These are phyloP conservation scores for Chrysoporthe austroafricana DNA, from an alignment of 2,329 filamentous ascomycete genomes.

Conservation along the genomic window DNA sequence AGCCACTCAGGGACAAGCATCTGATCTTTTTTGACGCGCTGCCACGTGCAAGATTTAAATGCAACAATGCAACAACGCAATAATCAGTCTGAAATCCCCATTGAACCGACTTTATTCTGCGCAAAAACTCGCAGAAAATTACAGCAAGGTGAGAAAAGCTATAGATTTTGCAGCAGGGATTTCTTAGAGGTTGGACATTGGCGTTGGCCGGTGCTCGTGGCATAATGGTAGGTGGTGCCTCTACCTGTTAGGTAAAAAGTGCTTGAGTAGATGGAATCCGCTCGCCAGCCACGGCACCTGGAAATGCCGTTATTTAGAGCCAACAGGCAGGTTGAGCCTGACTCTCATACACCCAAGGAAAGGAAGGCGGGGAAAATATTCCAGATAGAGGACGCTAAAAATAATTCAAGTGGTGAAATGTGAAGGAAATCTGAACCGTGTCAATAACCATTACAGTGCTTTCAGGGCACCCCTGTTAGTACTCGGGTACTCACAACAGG, in stretches of 20 bases:
- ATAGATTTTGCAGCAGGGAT: neutral
- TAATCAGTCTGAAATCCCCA: neutral
- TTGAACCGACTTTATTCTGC: neutral
- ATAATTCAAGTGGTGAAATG: no score
- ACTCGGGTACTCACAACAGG: neutral
- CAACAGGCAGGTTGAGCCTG: neutral
- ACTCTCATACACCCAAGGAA: neutral
- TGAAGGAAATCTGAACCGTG: neutral
- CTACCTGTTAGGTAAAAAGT: neutral
- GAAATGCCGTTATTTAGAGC: neutral
- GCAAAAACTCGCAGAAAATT: neutral
- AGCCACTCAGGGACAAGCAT: neutral
- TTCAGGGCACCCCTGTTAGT: neutral
- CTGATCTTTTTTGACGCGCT: conserved; percentile 1
- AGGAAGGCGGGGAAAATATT: no score
- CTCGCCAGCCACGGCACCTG: neutral
- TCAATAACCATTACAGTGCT: neutral
- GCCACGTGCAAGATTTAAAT: conserved; percentile 2
- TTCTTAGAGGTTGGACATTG: no score
- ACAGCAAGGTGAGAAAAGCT: neutral
- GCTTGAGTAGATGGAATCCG: neutral
- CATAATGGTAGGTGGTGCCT: neutral
- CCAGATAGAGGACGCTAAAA: neutral
- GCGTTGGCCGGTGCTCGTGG: neutral
- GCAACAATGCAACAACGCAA: neutral